phyloP scores from a whole-genome alignment of 148 eudicot genomes.

The Arctostaphylos glauca region DNA sequence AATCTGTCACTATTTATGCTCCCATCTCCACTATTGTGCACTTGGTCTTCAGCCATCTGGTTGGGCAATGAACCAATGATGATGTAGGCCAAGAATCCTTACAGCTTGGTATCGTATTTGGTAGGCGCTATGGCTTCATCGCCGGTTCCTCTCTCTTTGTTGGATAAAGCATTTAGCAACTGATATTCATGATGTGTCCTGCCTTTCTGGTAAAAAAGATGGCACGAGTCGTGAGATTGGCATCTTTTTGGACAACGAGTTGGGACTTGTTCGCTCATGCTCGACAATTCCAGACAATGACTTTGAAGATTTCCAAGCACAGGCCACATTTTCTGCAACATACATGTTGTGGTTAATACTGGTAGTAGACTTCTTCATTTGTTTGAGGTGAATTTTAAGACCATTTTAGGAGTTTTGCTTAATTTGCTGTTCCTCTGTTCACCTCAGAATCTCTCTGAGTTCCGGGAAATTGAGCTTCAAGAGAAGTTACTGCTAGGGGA shows the following conservation, averaged over 20 bases:
- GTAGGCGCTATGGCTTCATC: conserved; percentile 93
- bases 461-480: conserved; percentile 25
- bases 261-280: conserved; percentile 49
- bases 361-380: conserved; percentile 33
- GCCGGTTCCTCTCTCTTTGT: conserved; percentile 64
- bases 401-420: background rate
- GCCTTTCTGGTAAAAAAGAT: conserved; percentile 9
- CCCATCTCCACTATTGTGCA: background rate
- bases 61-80: background rate
- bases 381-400: background rate
- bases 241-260: conserved; percentile 43
- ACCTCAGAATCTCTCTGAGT: conserved; percentile 43
- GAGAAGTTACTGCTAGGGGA: conserved; percentile 34
- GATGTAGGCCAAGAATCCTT: background rate
- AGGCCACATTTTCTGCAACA: conserved; percentile 58
- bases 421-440: background rate
- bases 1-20: background rate
- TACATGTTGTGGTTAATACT: conserved; percentile 63
- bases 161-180: conserved; percentile 55
- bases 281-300: conserved; percentile 42
- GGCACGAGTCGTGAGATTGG: conserved; percentile 19
- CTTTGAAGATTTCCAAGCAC: conserved; percentile 79
- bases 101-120: conserved; percentile 8
- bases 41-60: background rate
- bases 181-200: conserved; percentile 18